These are phyloP conservation scores for Fusarium armeniacum DNA, from an alignment of 2,329 filamentous ascomycete genomes.

Conservation along the genomic window DNA sequence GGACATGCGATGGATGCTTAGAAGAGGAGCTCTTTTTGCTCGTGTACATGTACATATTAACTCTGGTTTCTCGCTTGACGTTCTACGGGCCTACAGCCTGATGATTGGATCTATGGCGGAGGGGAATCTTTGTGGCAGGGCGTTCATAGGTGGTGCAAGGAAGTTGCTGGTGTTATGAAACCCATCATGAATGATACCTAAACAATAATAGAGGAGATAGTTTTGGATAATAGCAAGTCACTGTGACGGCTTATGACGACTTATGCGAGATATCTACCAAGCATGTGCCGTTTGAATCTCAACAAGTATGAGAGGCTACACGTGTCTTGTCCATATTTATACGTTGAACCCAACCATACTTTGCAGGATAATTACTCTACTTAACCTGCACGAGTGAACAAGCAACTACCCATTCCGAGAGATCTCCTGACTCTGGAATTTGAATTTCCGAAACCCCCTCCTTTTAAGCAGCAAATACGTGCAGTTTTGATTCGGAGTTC, in stretches of 20 bases:
- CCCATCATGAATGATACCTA: slow-evolving; percentile 42
- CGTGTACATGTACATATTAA: slow-evolving; percentile 43
- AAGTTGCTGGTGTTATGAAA: slow-evolving; percentile 31
- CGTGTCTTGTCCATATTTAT: slow-evolving; percentile 28
- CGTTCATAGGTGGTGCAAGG: slow-evolving; percentile 40
- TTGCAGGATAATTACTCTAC: slow-evolving; percentile 13
- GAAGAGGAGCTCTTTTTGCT: slow-evolving; percentile 21
- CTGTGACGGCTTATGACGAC: not conserved
- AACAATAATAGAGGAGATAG: slow-evolving; percentile 31
- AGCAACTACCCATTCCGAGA: slow-evolving; percentile 20
- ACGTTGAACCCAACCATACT: slow-evolving; percentile 20
- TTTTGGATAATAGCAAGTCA: slow-evolving; percentile 21
- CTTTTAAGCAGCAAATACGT: slow-evolving; percentile 22
- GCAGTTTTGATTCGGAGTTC: not conserved
- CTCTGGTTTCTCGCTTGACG: slow-evolving; percentile 11
- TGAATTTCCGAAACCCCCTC: slow-evolving; percentile 7
- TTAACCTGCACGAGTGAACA: slow-evolving; percentile 21
- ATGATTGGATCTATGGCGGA: slow-evolving; percentile 38
- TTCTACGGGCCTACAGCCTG: slow-evolving; percentile 16
- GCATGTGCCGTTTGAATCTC: not conserved
- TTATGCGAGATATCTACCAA: not conserved
- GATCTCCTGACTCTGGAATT: slow-evolving; percentile 12
- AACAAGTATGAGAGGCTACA: not conserved
- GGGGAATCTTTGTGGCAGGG: slow-evolving; percentile 34
- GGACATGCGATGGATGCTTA: slow-evolving; percentile 6